Evolutionary conservation across 2,329 filamentous ascomycete genomes (phyloP).

Genomic region (Arthrobotrys sphaeroides): DNA sequence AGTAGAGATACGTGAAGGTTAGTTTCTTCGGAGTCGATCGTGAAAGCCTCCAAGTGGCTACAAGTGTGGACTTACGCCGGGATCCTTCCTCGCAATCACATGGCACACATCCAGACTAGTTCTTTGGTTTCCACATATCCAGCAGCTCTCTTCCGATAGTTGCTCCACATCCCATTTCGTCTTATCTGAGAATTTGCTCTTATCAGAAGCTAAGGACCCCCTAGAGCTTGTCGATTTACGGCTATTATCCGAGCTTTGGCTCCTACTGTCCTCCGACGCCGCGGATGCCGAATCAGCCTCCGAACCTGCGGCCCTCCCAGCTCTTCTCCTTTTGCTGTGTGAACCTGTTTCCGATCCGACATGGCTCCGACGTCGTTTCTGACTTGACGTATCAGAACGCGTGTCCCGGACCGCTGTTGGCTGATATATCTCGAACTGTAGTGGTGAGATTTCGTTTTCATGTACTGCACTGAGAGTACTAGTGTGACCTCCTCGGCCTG

Average conservation of each 20-base stretch:
- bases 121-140: conserved; percentile 11
- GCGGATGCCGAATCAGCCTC: background rate
- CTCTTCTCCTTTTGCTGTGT: conserved; percentile 1
- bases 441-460: background rate
- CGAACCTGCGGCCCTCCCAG: background rate
- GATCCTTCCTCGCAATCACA: conserved; percentile 9
- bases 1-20: background rate
- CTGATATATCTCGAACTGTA: background rate
- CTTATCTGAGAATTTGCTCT: conserved; percentile 16
- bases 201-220: background rate
- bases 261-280: background rate
- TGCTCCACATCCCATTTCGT: conserved; percentile 18
- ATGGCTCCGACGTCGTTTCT: background rate
- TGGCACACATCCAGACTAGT: conserved; percentile 1
- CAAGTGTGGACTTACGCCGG: background rate
- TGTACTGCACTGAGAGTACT: background rate
- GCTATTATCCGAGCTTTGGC: background rate
- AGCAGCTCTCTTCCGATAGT: conserved; percentile 10
- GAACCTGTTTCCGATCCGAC: background rate
- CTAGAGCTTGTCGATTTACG: conserved; percentile 1
- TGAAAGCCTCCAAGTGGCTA: background rate
- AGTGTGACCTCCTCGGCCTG: background rate
- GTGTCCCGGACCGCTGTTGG: background rate
- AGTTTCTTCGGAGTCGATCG: background rate
- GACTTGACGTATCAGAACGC: background rate